Base-by-base conservation (phyloP, 345 rosid species). In the Eucalyptus fibrosa region DNA sequence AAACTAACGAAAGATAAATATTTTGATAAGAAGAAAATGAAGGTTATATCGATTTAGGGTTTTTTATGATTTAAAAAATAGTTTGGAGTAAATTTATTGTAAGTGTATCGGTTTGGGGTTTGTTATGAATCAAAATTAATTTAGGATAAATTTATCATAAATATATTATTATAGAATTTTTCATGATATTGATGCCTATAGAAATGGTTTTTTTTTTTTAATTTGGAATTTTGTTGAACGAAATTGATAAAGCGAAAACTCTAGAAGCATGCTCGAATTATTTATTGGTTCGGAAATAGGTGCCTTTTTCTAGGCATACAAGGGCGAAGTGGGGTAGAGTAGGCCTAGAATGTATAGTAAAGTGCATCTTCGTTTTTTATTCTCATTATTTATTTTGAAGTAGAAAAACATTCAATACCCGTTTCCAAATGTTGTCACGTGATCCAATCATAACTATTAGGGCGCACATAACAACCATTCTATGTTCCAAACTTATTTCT, bases 401-500 rank as follows among this genome's bases (percentile, higher is more conserved):
- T 10, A 21, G 81, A 44, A 72, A 72, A 37, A 72, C 26, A 37
- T 37, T 19, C 26, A 65, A 6, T 6, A 24, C 7, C 4, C 2
- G 15, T 6, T 44, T 72, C 16, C 83, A 72, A 72, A 37, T 21
- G 83, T 10, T 4, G 26, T 21, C 83, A 72, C 7, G 83, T 37
- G 45, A 37, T 37, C 83, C 83, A 40, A 37, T 37, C 47, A 3
- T 45, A 2, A 72, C 21, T n/a, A n/a, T 65, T 6, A 72, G 28
- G 2, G 2, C 2, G 2, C 2, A 0, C 24, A 53, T 19, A 53
- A 53, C 10, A 18, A 53, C 0, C 4, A 2, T 53, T 53, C 1
- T 7, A 53, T 53, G 10, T 53, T 19, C 56, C 24, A 19, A 53
- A 53, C 1, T 53, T 53, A 8, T 53, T 53, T 53, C 0, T 3